Percentiles rank a stretch among this genome's conserved stretches.
Conservation (phyloP, 768 basidiomycete species). For the Trametes cingulata region DNA sequence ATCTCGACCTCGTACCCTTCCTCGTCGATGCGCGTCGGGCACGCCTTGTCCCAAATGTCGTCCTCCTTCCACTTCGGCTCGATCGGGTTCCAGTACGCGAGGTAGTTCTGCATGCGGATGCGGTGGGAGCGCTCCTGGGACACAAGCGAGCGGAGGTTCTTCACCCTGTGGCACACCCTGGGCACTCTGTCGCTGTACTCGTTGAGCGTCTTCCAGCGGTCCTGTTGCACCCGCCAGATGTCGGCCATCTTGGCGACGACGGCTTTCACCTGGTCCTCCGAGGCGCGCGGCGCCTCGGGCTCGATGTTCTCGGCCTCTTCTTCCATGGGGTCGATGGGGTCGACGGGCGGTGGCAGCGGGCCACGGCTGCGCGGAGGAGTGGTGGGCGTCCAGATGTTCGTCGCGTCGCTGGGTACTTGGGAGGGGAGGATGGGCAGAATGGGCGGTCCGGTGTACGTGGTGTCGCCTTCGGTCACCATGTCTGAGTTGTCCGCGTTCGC, state of each 20-base stretch:
- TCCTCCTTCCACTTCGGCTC: slow-evolving; percentile 5
- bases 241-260: slow-evolving; percentile 6
- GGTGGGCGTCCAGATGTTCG: neutral
- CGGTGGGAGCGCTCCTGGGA: slow-evolving; percentile 10
- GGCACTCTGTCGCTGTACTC: neutral
- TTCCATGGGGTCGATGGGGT: neutral
- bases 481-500: neutral
- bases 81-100: slow-evolving; percentile 6
- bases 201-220: neutral
- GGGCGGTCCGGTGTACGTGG: neutral
- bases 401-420: neutral
- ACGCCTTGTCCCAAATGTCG: slow-evolving; percentile 12
- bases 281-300: neutral
- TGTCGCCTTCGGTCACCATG: neutral
- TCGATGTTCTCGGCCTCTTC: neutral
- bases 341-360: neutral
- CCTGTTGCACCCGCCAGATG: slow-evolving; percentile 2
- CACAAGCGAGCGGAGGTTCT: slow-evolving; percentile 1
- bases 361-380: neutral
- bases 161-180: too few relatives aligned
- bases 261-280: slow-evolving; percentile 1
- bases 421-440: neutral
- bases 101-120: slow-evolving; percentile 5
- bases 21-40: slow-evolving; percentile 1
- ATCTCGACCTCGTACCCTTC: slow-evolving; percentile 3